Conservation (phyloP, 441 rosid species). For the Euphorbia schlechtendalii region DNA sequence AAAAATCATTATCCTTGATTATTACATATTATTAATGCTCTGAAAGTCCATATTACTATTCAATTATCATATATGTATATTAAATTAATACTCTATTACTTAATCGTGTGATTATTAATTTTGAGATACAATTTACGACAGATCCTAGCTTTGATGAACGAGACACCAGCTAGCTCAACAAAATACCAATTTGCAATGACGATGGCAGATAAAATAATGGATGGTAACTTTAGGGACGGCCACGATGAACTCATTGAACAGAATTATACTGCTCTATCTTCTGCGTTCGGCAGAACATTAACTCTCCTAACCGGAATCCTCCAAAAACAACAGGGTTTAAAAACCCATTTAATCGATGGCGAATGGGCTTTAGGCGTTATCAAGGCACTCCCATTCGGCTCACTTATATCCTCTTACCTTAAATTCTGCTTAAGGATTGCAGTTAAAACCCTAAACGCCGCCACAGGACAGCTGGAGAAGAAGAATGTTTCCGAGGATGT, state of each 20-base stretch:
- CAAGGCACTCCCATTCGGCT: constrained; percentile 46
- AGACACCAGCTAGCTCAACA: constrained; percentile 56
- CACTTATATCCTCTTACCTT: constrained; percentile 37
- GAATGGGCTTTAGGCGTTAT: constrained; percentile 36
- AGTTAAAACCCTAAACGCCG: constrained; percentile 26
- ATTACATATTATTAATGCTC: too few relatives aligned
- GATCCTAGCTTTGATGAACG: constrained; percentile 52
- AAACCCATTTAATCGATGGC: constrained; percentile 17
- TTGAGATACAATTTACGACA: too few relatives aligned
- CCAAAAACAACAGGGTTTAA: constrained; percentile 24
- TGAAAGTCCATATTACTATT: too few relatives aligned
- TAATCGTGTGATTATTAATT: too few relatives aligned
- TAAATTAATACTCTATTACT: too few relatives aligned
- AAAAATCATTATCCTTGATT: too few relatives aligned
- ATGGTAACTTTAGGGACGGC: constrained; percentile 45
- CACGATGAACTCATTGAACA: constrained; percentile 43
- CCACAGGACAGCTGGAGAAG: constrained; percentile 21
- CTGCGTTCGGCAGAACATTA: constrained; percentile 50
- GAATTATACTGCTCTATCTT: constrained; percentile 50
- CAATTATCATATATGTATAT: too few relatives aligned
- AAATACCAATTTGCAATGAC: constrained; percentile 68
- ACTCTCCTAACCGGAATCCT: constrained; percentile 39
- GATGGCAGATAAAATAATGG: constrained; percentile 76
- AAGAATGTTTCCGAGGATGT: constrained; percentile 33
- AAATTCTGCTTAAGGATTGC: constrained; percentile 34